These are phyloP conservation scores for Leccinum pallidistipes DNA, from an alignment of 1,284 basidiomycete species.

Conservation along the genomic window DNA sequence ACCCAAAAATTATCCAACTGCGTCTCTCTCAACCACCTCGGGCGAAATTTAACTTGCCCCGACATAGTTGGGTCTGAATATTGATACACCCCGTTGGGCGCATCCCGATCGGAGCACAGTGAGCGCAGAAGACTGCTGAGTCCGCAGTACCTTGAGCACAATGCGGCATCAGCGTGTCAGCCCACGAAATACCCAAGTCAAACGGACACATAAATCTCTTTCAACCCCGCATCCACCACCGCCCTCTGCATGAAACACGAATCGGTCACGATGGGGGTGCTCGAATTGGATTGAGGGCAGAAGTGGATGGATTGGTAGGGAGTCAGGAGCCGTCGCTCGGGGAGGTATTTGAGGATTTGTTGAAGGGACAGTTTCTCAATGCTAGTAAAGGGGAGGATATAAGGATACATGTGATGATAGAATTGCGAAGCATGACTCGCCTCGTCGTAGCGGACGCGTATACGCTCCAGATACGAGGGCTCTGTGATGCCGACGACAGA, in stretches of 20 bases:
- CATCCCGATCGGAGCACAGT: constrained; percentile 47
- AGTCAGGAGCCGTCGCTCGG: constrained; percentile 71
- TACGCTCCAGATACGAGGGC: constrained; percentile 50
- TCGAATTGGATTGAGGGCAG: constrained; percentile 60
- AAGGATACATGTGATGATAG: not conserved
- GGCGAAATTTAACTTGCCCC: too few species aligned
- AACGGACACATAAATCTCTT: constrained; percentile 72
- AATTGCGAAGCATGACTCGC: constrained; percentile 39
- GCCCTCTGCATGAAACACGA: constrained; percentile 68
- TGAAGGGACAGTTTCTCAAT: constrained; percentile 63
- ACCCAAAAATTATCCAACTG: too few species aligned
- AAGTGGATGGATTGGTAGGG: constrained; percentile 64
- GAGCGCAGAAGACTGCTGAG: constrained; percentile 42
- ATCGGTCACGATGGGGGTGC: constrained; percentile 67
- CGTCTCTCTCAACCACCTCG: too few species aligned
- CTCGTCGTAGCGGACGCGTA: constrained; percentile 57
- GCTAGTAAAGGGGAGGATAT: constrained; percentile 20
- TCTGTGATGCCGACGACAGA: constrained; percentile 59
- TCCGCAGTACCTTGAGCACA: constrained; percentile 52
- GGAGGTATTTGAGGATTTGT: constrained; percentile 77
- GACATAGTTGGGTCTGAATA: too few species aligned
- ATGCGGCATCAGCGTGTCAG: not conserved
- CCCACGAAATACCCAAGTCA: not conserved
- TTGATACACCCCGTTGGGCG: constrained; percentile 64
- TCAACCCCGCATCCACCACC: constrained; percentile 58